Evolutionary conservation across 306 rosid genomes (phyloP).

Genomic region (Inga leiocalycina): DNA sequence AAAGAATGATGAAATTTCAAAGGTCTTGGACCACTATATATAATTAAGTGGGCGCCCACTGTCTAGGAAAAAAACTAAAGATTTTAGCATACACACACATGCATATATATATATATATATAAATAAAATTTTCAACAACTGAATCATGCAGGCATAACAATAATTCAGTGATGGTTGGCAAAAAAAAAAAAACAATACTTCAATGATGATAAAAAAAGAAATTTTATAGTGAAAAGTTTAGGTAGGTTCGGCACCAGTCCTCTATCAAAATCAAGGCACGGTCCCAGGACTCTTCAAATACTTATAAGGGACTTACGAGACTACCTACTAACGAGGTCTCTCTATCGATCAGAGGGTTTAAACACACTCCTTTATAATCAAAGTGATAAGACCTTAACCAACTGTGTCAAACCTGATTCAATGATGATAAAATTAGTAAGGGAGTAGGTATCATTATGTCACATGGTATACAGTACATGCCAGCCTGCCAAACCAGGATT

Average conservation of each 20-base stretch:
- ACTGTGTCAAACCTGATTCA: no score
- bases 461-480: constrained; percentile 35
- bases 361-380: no score
- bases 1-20: neutral
- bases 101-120: neutral
- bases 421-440: constrained; percentile 3
- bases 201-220: no score
- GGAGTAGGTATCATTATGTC: constrained; percentile 19
- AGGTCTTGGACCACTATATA: neutral
- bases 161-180: no score
- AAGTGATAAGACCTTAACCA: no score
- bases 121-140: neutral
- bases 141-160: neutral
- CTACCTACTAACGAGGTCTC: no score
- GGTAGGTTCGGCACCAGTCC: no score
- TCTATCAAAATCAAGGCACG: no score
- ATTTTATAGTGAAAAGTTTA: no score
- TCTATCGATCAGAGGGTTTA: no score
- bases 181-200: no score
- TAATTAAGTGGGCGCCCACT: neutral
- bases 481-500: constrained; percentile 36
- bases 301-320: no score
- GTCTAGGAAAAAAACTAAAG: neutral
- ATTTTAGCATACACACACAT: neutral
- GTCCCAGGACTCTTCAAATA: accelerated